These are phyloP conservation scores for Friedmanniomyces endolithicus DNA, from an alignment of 495 filamentous ascomycete species.

Conservation along the genomic window DNA sequence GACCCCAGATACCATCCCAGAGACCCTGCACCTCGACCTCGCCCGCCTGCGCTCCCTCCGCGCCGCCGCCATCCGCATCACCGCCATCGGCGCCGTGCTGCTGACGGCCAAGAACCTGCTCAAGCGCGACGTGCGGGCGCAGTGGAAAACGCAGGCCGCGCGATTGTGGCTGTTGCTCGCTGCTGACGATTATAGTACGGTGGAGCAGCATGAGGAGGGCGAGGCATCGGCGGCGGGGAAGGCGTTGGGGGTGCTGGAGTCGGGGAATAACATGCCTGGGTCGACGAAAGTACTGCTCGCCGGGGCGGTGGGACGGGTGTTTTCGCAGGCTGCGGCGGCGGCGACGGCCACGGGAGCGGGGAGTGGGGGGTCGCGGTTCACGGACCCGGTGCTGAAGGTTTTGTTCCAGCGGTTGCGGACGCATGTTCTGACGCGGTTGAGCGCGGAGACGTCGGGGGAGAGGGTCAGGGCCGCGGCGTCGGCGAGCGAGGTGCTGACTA, in stretches of 20 bases:
- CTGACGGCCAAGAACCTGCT: conserved; percentile 90
- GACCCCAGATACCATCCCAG: conserved; percentile 52
- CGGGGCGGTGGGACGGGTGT: conserved; percentile 44
- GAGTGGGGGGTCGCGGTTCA: conserved; percentile 32
- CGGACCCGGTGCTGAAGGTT: conserved; percentile 70
- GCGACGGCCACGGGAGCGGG: no score
- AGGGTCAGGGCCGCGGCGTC: conserved; percentile 67
- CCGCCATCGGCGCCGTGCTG: conserved; percentile 69
- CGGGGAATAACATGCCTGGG: conserved; percentile 65
- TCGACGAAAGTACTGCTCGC: conserved; percentile 46
- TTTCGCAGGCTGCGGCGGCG: conserved; percentile 29
- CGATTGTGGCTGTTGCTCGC: conserved; percentile 45
- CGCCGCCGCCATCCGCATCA: conserved; percentile 55
- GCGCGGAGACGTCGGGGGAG: conserved; percentile 64
- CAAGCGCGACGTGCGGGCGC: conserved; percentile 76
- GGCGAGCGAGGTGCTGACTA: conserved; percentile 70
- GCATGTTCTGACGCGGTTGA: conserved; percentile 66
- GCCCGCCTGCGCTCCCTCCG: conserved; percentile 58
- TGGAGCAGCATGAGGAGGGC: conserved; percentile 33
- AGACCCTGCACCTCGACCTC: conserved; percentile 72
- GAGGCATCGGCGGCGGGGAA: conserved; percentile 42
- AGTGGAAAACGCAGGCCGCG: conserved; percentile 78
- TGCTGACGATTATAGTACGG: conserved; percentile 29
- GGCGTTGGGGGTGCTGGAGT: conserved; percentile 53
- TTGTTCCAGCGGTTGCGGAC: conserved; percentile 60